phyloP scores from a whole-genome alignment of 2,329 filamentous ascomycete genomes.

The Ascocoryne sarcoides region DNA sequence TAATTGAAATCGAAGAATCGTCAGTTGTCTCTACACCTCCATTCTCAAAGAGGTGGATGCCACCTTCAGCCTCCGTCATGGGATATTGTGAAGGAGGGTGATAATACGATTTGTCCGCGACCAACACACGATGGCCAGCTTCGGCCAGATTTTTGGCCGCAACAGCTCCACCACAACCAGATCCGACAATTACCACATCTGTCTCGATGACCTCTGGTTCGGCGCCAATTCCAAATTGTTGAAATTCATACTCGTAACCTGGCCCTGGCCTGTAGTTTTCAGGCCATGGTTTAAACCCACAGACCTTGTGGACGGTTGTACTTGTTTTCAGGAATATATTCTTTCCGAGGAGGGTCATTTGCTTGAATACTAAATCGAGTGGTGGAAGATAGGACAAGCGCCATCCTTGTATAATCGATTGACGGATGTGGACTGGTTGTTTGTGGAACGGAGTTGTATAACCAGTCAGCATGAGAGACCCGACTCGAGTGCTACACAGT shows the following conservation, averaged over 20 bases:
- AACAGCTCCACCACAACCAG: constrained; percentile 77
- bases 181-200: constrained; percentile 80
- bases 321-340: constrained; percentile 38
- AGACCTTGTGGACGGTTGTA: constrained; percentile 42
- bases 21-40: constrained; percentile 49
- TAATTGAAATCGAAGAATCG: constrained; percentile 48
- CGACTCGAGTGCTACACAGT: constrained; percentile 45
- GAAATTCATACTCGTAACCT: constrained; percentile 27
- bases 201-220: constrained; percentile 56
- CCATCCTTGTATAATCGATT: constrained; percentile 57
- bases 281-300: constrained; percentile 50
- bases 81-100: constrained; percentile 65
- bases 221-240: constrained; percentile 20
- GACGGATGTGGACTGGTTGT: constrained; percentile 51
- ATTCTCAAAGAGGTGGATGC: constrained; percentile 60
- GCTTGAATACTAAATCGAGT: constrained; percentile 47
- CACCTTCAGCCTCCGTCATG: constrained; percentile 56
- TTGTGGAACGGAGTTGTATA: constrained; percentile 51
- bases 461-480: constrained; percentile 60
- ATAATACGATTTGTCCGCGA: constrained; percentile 76
- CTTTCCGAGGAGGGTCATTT: constrained; percentile 45
- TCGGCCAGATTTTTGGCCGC: constrained; percentile 73
- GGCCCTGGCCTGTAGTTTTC: constrained; percentile 30
- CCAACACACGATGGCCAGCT: constrained; percentile 65
- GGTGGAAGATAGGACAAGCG: constrained; percentile 44